phyloP scores from a whole-genome alignment of 2,329 filamentous ascomycete species.

The Colletotrichum musicola region DNA sequence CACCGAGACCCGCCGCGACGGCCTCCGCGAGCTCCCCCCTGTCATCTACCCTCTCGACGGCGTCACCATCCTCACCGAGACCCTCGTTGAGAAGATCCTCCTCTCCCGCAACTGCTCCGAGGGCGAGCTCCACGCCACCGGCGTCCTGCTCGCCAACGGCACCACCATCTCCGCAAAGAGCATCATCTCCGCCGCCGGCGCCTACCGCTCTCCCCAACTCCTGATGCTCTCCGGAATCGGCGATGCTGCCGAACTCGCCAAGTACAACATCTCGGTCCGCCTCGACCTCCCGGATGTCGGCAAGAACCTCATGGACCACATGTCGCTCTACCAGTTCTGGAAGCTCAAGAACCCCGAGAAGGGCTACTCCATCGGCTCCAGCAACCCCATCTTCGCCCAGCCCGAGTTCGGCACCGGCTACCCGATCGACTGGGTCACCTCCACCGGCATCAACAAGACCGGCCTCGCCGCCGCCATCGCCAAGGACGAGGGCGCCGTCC shows the following conservation, averaged over 20 bases:
- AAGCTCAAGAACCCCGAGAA: slow-evolving; percentile 47
- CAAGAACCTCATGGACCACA: slow-evolving; percentile 61
- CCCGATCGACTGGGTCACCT: slow-evolving; percentile 54
- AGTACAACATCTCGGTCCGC: slow-evolving; percentile 55
- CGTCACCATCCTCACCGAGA: slow-evolving; percentile 43
- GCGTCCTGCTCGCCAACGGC: slow-evolving; percentile 46
- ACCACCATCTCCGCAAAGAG: slow-evolving; percentile 43
- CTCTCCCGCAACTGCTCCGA: not conserved
- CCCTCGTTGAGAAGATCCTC: slow-evolving; percentile 43
- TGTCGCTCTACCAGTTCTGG: slow-evolving; percentile 57
- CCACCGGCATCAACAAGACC: slow-evolving; percentile 43
- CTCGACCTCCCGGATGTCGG: slow-evolving; percentile 62
- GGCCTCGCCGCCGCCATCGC: slow-evolving; percentile 48
- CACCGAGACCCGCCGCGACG: slow-evolving; percentile 43
- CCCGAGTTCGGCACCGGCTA: slow-evolving; percentile 52
- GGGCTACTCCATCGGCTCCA: slow-evolving; percentile 49
- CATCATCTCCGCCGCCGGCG: slow-evolving; percentile 59
- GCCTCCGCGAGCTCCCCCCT: slow-evolving; percentile 43
- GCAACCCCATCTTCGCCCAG: slow-evolving; percentile 50
- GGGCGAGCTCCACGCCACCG: slow-evolving; percentile 40
- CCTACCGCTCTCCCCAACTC: slow-evolving; percentile 64
- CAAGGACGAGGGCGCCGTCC: slow-evolving; percentile 49
- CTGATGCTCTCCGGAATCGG: slow-evolving; percentile 68
- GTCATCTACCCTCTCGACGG: slow-evolving; percentile 44
- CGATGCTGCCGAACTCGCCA: slow-evolving; percentile 54